A percentile compares a stretch with the other conserved stretches of the same genome.
These are phyloP conservation scores for Debaryomyces nepalensis DNA, from an alignment of 1,139 yeast genomes.

Conservation along the genomic window DNA sequence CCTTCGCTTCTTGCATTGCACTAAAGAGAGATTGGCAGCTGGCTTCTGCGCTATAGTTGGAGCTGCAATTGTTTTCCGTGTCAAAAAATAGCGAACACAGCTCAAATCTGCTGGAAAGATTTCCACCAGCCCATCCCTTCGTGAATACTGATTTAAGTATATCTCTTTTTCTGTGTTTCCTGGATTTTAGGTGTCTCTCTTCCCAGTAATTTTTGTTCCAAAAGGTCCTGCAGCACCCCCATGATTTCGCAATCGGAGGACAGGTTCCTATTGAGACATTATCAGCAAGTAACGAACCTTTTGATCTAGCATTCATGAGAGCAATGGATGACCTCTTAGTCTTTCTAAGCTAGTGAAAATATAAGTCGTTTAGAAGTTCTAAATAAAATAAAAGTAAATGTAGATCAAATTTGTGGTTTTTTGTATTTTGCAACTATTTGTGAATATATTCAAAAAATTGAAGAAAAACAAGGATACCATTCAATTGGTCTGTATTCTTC, in stretches of 20 bases:
- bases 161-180: slow-evolving; percentile 8
- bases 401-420: slow-evolving; percentile 7
- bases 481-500: too few species aligned
- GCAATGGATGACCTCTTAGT: background rate
- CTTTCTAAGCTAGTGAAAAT: background rate
- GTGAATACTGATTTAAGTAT: slow-evolving; percentile 3
- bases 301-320: background rate
- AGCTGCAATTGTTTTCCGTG: background rate
- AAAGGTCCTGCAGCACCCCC: background rate
- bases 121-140: background rate
- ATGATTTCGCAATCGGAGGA: slow-evolving; percentile 7
- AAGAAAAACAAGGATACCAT: background rate
- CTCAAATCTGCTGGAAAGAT: background rate
- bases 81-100: background rate
- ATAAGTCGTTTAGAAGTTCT: background rate
- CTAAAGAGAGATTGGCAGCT: background rate
- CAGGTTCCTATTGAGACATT: background rate
- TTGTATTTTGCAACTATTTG: slow-evolving; percentile 9
- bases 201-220: background rate
- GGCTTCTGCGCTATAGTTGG: background rate
- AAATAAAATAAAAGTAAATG: background rate
- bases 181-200: background rate
- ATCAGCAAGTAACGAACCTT: background rate
- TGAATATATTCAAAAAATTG: slow-evolving; percentile 4
- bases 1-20: slow-evolving; percentile 1